A percentile compares a stretch with the other conserved stretches of the same genome.
Conservation (phyloP, 495 filamentous ascomycete genomes). For the Penicillium simplicissimum region DNA sequence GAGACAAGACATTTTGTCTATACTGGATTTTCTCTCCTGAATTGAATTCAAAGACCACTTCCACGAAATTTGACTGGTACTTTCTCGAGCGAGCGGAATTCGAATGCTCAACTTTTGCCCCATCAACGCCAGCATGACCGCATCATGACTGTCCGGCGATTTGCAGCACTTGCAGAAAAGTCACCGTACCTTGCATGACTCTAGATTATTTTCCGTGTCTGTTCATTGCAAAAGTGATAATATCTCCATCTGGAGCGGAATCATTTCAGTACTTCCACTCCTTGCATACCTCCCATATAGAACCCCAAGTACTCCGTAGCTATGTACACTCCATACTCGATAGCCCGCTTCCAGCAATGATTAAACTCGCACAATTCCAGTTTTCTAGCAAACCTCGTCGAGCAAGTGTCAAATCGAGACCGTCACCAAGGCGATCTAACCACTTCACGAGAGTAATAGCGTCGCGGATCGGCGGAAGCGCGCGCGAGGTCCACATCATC, state of each 20-base stretch:
- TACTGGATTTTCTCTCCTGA: background rate
- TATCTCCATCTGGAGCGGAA: too few species aligned
- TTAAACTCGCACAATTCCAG: background rate
- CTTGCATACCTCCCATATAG: background rate
- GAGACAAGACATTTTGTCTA: slow-evolving; percentile 18
- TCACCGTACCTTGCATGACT: background rate
- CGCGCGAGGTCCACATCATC: slow-evolving; percentile 14
- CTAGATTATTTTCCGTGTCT: too few species aligned
- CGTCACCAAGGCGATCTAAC: slow-evolving; percentile 1
- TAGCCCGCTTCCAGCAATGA: background rate
- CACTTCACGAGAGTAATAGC: slow-evolving; percentile 16
- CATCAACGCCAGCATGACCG: slow-evolving; percentile 26
- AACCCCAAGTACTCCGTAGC: background rate
- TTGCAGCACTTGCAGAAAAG: background rate
- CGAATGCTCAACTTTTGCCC: background rate
- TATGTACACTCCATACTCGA: background rate
- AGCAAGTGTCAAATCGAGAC: background rate
- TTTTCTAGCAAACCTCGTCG: background rate
- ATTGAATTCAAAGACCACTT: background rate
- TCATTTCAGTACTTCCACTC: background rate
- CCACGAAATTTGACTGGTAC: background rate
- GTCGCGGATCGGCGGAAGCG: slow-evolving; percentile 19
- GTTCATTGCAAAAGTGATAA: too few species aligned
- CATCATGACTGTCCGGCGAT: slow-evolving; percentile 16
- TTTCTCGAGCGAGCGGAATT: background rate